Evolutionary conservation across 1,284 basidiomycete genomes (phyloP).

Genomic region (Sporisorium reilianum): DNA sequence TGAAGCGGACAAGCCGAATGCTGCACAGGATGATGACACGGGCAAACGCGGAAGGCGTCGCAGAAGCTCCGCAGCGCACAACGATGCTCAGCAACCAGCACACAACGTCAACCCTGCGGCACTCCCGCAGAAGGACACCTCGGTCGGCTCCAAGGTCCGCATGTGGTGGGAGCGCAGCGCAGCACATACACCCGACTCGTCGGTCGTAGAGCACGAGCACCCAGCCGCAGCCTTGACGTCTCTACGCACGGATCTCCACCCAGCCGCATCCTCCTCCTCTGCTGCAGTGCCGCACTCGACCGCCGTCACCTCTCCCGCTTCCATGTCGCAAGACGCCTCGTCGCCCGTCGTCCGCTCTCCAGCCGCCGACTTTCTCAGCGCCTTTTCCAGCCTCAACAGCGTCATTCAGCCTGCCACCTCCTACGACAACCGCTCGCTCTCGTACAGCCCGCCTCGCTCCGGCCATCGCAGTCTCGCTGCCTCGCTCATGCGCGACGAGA

Average conservation of each 20-base stretch:
- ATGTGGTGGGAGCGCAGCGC: constrained; percentile 56
- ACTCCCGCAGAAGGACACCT: constrained; percentile 37
- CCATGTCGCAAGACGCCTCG: constrained; percentile 15
- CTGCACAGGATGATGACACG: neutral
- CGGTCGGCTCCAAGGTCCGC: constrained; percentile 45
- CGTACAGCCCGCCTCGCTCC: constrained; percentile 44
- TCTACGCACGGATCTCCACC: constrained; percentile 19
- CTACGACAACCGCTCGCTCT: constrained; percentile 42
- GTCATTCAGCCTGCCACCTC: constrained; percentile 31
- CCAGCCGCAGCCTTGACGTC: constrained; percentile 4
- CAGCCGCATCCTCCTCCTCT: constrained; percentile 1
- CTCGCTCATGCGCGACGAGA: constrained; percentile 29
- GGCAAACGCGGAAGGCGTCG: constrained; percentile 37
- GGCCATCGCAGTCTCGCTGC: constrained; percentile 35
- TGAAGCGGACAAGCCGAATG: neutral
- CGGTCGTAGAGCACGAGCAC: constrained; percentile 18
- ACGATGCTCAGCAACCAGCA: constrained; percentile 8
- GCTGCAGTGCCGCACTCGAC: constrained; percentile 4
- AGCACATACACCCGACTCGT: constrained; percentile 19
- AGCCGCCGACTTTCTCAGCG: constrained; percentile 81
- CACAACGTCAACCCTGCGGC: constrained; percentile 2
- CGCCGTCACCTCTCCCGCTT: constrained; percentile 15
- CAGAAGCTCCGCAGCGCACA: constrained; percentile 31
- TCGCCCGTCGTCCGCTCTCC: constrained; percentile 69
- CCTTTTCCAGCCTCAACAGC: constrained; percentile 72